Base-by-base conservation (phyloP, 345 rosid species). In the Eucalyptus tenuipes region DNA sequence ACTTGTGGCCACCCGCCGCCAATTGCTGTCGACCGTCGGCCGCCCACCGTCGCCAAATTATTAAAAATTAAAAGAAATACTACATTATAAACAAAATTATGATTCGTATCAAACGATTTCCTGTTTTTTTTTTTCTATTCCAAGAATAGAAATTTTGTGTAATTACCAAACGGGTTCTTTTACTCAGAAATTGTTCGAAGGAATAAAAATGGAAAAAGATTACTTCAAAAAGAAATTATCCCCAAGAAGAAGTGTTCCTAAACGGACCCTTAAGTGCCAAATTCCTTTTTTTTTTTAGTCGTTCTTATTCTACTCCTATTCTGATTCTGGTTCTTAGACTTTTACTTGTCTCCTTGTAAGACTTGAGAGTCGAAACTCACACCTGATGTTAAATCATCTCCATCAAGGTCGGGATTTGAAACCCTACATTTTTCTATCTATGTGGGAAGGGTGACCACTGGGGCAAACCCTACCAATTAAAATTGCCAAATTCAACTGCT, bases 41-140 rank as follows among this genome's bases (percentile, higher is more conserved):
- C 0, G 2, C 2, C 0, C 0, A 2, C 57, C 0, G 2, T 24
- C 2, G 0, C 25, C 57, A 52, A 52, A 52, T 2, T 52, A 2
- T 52, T 52, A 52, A 52, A 52, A 52, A 52, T 20, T 52, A 20
- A 52, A 52, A 20, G 25, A 52, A 52, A 52, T 52, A 18, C 2
- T 52, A 20, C 2, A 2, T 3, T 52, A 18, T 52, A 15, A 52
- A 52, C 18, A 52, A 3, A 52, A 0, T 52, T 20, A 52, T 52
- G 25, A 52, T 52, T 52, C 0, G 1, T 52, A 52, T 1, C 57
- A 20, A 52, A 52, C 0, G 0, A 52, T 52, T 52, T 52, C 10
- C 0, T 52, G 0, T 8, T 52, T 0, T 52, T 52, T 0, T 52
- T 18, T 52, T 52, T 20, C 10, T 20, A 52, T 52, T 52, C 0